Evolutionary conservation across 2,329 filamentous ascomycete species (phyloP), one percentile per base, ranked within the genome.

Genomic region (Aspergillus sp.): DNA sequence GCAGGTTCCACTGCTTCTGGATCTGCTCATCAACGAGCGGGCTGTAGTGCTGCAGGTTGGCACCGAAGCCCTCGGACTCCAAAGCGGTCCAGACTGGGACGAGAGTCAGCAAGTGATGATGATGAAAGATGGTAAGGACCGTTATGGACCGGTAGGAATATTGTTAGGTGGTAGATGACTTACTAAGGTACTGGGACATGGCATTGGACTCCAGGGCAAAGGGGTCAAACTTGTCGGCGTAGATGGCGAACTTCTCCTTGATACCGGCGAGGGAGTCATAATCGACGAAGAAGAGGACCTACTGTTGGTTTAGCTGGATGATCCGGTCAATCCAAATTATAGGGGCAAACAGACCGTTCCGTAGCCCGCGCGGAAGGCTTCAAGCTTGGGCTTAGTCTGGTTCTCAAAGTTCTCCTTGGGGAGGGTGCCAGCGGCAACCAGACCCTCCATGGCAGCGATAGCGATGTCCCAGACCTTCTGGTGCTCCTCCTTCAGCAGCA

Each of bases 11-110:
- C 67, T 86, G 81, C 65, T 80, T 80, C 54, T 83, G 78, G 55
- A 92, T 87, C 81, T 89, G 86, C 69, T 84, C 83, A 78, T 96
- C 90, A 67, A 96, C 85, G 63, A 96, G 77, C 23, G 91, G 91
- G 85, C 91, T 94, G 85, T 96, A 96, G 82, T 96, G 92, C 84
- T 96, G 92, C 50, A 96, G 85, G 83, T 93, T 96, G 76, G 88
- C 90, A 65, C 92, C 92, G 57, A 95, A 84, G 38, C 92, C 92
- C 78, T 95, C 91, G 63, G 89, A 84, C 80, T 92, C 88, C 57
- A 96, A 86, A 1, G 90, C 90, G 36, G 87, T 87, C 92, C 92
- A 96, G 66, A 91, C 74, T 68, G 28, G 5, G 36, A 4, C 2
- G 9, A 2, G 9, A 9, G 55, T 67, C 57, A 67, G 58, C 50